A percentile compares a stretch with the other conserved stretches of the same genome.
Evolutionary conservation across 1,139 yeast species (phyloP).

Genomic region (Suhomyces bolitotheri): DNA sequence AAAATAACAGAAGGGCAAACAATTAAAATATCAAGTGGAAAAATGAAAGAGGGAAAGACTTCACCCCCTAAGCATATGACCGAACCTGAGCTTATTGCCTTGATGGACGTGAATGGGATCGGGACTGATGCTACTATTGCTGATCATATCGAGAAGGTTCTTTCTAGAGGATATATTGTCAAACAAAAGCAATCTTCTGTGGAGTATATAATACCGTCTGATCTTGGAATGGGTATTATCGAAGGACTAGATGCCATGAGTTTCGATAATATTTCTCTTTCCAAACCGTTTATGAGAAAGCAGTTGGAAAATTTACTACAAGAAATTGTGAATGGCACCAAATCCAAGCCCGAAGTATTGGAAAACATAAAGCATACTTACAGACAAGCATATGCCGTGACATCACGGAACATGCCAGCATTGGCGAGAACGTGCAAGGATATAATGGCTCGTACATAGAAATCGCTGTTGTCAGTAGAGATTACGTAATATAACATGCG

Average conservation of each 20-base stretch:
- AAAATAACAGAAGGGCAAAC: constrained; percentile 56
- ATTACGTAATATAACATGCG: constrained; percentile 2
- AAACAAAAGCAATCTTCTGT: constrained; percentile 40
- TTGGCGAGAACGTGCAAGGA: constrained; percentile 27
- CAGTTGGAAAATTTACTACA: constrained; percentile 69
- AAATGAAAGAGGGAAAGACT: constrained; percentile 73
- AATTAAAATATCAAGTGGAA: constrained; percentile 54
- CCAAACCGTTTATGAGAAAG: constrained; percentile 86
- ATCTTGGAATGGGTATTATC: constrained; percentile 81
- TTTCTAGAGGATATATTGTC: constrained; percentile 63
- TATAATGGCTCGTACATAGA: constrained; percentile 2
- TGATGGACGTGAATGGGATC: constrained; percentile 96
- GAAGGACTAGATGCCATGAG: constrained; percentile 86
- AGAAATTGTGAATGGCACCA: constrained; percentile 66
- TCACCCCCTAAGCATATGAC: constrained; percentile 81
- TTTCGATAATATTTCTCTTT: constrained; percentile 67
- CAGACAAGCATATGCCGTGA: constrained; percentile 54
- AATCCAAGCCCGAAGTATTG: constrained; percentile 55
- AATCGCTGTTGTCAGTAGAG: neutral
- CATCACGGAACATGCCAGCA: constrained; percentile 34
- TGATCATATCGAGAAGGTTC: constrained; percentile 87
- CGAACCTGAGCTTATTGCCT: constrained; percentile 85
- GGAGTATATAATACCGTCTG: constrained; percentile 68
- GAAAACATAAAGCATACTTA: constrained; percentile 59
- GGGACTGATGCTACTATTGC: constrained; percentile 99